Evolutionary conservation across 2,329 filamentous ascomycete species (phyloP).

Genomic region (Byssothecium circinans): DNA sequence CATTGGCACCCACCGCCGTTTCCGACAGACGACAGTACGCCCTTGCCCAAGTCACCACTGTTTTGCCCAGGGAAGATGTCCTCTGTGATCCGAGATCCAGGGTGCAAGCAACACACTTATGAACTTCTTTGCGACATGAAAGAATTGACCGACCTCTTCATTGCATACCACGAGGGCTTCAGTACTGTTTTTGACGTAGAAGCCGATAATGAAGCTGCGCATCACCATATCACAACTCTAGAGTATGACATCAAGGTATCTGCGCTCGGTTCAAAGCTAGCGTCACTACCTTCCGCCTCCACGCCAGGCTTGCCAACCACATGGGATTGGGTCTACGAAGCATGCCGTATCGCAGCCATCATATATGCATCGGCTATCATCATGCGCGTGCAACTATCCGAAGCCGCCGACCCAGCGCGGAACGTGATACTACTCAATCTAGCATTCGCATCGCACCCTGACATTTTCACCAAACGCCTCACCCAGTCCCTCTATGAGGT

Average conservation of each 20-base stretch:
- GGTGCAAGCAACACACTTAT: constrained; percentile 25
- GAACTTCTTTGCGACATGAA: constrained; percentile 35
- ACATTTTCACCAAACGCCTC: constrained; percentile 13
- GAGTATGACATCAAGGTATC: constrained; percentile 18
- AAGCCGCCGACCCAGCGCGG: constrained; percentile 23
- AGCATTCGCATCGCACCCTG: constrained; percentile 4
- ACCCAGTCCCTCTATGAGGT: constrained; percentile 25
- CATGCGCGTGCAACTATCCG: constrained; percentile 29
- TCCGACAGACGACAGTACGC: not conserved
- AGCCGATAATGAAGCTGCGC: constrained; percentile 2
- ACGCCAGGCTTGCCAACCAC: constrained; percentile 19
- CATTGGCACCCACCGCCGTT: constrained; percentile 13
- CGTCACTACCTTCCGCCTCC: constrained; percentile 25
- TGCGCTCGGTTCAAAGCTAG: constrained; percentile 21
- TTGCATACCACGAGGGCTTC: constrained; percentile 12
- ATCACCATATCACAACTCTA: not conserved
- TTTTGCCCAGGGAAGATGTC: constrained; percentile 29
- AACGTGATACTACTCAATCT: constrained; percentile 13
- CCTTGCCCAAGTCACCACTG: constrained; percentile 39
- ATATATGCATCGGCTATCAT: constrained; percentile 38
- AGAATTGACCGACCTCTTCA: constrained; percentile 34
- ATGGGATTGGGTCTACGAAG: constrained; percentile 38
- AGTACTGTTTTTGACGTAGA: constrained; percentile 7
- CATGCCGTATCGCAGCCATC: constrained; percentile 36
- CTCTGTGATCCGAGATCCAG: constrained; percentile 19